These are phyloP conservation scores for Cenchrus fungigraminus DNA, from an alignment of 176 grass and related monocot genomes.

Conservation along the genomic window DNA sequence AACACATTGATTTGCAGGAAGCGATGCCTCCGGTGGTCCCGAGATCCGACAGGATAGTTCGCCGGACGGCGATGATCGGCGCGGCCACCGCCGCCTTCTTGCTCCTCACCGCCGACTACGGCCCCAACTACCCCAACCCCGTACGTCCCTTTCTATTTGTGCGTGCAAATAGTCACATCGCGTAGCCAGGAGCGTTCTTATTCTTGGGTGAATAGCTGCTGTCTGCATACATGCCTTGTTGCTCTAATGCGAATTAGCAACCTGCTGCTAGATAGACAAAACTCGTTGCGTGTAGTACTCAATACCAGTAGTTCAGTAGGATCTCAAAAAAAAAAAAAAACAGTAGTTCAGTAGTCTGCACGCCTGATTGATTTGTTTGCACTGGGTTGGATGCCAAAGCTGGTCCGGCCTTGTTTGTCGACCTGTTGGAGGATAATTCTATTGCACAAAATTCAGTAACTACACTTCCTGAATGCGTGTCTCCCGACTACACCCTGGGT, in stretches of 20 bases:
- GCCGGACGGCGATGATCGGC: constrained; percentile 66
- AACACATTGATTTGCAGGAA: background rate
- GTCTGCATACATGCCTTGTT: background rate
- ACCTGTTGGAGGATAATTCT: background rate
- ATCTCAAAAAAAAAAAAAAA: no score
- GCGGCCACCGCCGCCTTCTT: constrained; percentile 62
- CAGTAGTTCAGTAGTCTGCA: background rate
- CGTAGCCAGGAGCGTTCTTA: no score
- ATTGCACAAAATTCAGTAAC: background rate
- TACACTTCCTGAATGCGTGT: no score
- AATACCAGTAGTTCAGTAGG: background rate
- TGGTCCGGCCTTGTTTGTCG: background rate
- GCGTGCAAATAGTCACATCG: no score
- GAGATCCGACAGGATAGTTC: constrained; percentile 63
- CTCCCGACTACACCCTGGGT: no score
- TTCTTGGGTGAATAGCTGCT: no score
- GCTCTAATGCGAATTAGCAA: background rate
- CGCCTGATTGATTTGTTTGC: background rate
- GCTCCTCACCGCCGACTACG: constrained; percentile 67
- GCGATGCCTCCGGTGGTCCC: constrained; percentile 37
- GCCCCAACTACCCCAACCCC: constrained; percentile 47
- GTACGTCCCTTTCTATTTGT: background rate
- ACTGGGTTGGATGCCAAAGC: background rate
- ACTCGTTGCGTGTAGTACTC: background rate
- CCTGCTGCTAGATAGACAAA: background rate